Percentiles rank a stretch among this genome's conserved stretches.
Conservation (phyloP, 1,139 yeast genomes). For the Kluyveromyces marxianus region DNA sequence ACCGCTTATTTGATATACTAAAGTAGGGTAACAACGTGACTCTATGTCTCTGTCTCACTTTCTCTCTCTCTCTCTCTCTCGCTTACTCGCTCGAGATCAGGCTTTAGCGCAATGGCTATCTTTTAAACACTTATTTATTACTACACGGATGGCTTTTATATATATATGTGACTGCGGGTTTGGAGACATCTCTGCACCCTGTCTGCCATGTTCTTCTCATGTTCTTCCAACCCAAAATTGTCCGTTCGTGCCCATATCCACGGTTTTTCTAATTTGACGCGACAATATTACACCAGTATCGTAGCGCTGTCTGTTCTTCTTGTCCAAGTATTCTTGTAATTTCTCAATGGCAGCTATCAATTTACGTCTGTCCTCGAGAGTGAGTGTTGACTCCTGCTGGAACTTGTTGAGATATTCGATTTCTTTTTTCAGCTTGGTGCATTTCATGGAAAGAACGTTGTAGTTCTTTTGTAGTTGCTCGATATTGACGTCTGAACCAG, state of each 20-base stretch:
- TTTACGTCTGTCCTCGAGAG: conserved; percentile 34
- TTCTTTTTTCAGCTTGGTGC: conserved; percentile 31
- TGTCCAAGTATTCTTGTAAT: conserved; percentile 34
- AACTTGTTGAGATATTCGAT: conserved; percentile 31
- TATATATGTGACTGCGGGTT: neutral
- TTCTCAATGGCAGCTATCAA: conserved; percentile 31
- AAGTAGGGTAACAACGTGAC: no score
- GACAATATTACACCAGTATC: conserved; percentile 35
- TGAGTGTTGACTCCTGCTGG: conserved; percentile 31
- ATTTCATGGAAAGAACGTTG: conserved; percentile 23
- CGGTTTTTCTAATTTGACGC: conserved; percentile 33
- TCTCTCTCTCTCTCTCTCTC: no score
- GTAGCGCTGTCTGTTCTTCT: conserved; percentile 35
- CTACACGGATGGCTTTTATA: no score
- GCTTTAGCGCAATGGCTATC: no score
- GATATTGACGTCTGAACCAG: conserved; percentile 8
- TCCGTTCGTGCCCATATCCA: conserved; percentile 35
- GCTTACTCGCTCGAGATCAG: no score
- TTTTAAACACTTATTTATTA: no score
- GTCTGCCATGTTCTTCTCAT: neutral
- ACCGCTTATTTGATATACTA: no score
- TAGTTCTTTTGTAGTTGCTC: conserved; percentile 17
- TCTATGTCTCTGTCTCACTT: no score
- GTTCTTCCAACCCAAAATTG: conserved; percentile 29
- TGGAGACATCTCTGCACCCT: neutral